Evolutionary conservation across 2,329 filamentous ascomycete genomes (phyloP).

Genomic region (Volutella citrinella): DNA sequence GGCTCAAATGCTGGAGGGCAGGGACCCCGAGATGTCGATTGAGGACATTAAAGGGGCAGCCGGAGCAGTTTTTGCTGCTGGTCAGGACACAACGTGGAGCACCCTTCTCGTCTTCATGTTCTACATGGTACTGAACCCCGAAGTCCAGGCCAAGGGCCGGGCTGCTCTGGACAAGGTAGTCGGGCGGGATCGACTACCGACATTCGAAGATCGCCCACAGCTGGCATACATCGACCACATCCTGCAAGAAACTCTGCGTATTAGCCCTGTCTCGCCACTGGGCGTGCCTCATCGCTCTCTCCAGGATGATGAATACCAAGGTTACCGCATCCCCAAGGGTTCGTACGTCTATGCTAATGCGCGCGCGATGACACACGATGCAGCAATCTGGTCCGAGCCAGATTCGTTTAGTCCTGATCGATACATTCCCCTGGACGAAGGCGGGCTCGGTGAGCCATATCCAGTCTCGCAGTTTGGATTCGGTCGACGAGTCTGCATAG

Average conservation of each 20-base stretch:
- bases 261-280: conserved; percentile 9
- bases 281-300: conserved; percentile 8
- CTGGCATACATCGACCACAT: conserved; percentile 10
- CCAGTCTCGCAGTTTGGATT: conserved; percentile 9
- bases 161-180: conserved; percentile 39
- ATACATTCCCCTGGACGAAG: conserved; percentile 6
- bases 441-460: conserved; percentile 8
- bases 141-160: conserved; percentile 38
- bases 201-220: conserved; percentile 32
- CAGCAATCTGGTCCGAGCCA: conserved; percentile 3
- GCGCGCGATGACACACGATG: conserved; percentile 6
- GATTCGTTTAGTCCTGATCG: conserved; percentile 7
- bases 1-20: conserved; percentile 23
- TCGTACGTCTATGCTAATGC: conserved; percentile 11
- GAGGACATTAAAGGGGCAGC: conserved; percentile 11
- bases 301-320: conserved; percentile 8
- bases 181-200: conserved; percentile 38
- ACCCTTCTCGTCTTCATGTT: conserved; percentile 39
- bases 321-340: conserved; percentile 8
- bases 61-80: conserved; percentile 9
- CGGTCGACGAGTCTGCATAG: conserved; percentile 8
- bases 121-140: conserved; percentile 40
- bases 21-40: conserved; percentile 28
- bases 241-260: conserved; percentile 9
- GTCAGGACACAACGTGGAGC: conserved; percentile 12